phyloP scores from a whole-genome alignment of 225 moss, liverwort and hornwort species.

The Ulota crispa region DNA sequence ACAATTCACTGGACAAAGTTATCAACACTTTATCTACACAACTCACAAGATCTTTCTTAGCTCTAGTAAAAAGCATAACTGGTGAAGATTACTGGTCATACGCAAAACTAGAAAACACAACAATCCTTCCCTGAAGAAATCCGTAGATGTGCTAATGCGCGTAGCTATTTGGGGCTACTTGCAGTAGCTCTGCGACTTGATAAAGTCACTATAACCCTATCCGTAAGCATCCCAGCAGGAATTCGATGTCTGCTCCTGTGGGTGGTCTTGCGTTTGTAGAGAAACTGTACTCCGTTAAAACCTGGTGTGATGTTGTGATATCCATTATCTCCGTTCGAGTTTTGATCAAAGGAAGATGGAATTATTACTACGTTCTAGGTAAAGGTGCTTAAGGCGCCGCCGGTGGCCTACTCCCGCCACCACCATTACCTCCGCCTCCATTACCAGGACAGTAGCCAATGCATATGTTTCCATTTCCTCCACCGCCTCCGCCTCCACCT shows the following conservation, averaged over 20 bases:
- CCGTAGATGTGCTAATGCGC: not conserved
- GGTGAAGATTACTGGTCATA: not conserved
- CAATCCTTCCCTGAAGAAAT: not conserved
- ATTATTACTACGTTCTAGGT: not conserved
- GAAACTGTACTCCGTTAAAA: not conserved
- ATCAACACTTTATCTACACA: not conserved
- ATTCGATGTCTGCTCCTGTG: not conserved
- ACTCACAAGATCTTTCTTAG: not conserved
- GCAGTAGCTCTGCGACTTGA: not conserved
- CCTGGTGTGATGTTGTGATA: not conserved
- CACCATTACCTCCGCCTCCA: slow-evolving; percentile 22
- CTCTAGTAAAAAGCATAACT: not conserved
- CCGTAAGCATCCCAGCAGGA: not conserved
- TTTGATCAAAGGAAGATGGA: not conserved
- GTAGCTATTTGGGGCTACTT: slow-evolving; percentile 23
- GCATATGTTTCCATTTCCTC: slow-evolving; percentile 28
- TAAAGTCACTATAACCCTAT: not conserved
- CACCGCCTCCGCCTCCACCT: slow-evolving; percentile 23
- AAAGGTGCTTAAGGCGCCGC: slow-evolving; percentile 9
- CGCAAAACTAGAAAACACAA: not conserved
- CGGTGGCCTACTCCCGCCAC: slow-evolving; percentile 9
- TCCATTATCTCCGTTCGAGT: not conserved
- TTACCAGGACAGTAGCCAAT: slow-evolving; percentile 29
- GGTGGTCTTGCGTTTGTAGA: not conserved
- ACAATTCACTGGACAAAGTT: not conserved